phyloP scores from a whole-genome alignment of 169 alveolate species.

The Cyclospora cayetanensis region DNA sequence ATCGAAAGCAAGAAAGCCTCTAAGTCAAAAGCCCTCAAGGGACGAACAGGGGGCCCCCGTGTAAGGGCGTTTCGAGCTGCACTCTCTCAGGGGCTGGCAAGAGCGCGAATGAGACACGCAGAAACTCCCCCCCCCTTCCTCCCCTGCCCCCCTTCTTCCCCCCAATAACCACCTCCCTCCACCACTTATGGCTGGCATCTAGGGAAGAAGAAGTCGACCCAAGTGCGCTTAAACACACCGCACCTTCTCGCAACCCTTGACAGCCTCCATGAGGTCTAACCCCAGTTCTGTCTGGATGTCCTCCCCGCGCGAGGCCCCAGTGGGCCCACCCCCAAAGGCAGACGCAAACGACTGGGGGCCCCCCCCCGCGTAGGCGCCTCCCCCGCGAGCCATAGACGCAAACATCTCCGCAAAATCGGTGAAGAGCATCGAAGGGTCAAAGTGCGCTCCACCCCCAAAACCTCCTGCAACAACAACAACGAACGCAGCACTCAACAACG shows the following conservation, averaged over 20 bases:
- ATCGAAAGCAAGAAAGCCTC: too few relatives aligned
- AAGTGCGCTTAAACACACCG: too few relatives aligned
- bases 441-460: slow-evolving; percentile 83
- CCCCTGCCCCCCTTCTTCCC: too few relatives aligned
- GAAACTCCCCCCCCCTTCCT: too few relatives aligned
- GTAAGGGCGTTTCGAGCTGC: too few relatives aligned
- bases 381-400: slow-evolving; percentile 82
- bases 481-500: neutral
- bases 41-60: too few relatives aligned
- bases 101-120: too few relatives aligned
- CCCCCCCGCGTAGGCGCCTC: slow-evolving; percentile 50
- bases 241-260: slow-evolving; percentile 86
- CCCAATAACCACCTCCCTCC: too few relatives aligned
- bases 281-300: neutral
- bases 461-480: slow-evolving; percentile 43
- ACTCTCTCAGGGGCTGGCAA: too few relatives aligned
- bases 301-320: neutral
- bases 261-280: slow-evolving; percentile 87
- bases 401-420: slow-evolving; percentile 89
- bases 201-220: too few relatives aligned
- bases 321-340: slow-evolving; percentile 9
- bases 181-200: too few relatives aligned
- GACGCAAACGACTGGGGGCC: neutral
- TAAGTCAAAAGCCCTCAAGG: too few relatives aligned
- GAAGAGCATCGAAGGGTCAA: slow-evolving; percentile 85